Evolutionary conservation across 306 rosid genomes (phyloP).

Genomic region (Rosa persica): DNA sequence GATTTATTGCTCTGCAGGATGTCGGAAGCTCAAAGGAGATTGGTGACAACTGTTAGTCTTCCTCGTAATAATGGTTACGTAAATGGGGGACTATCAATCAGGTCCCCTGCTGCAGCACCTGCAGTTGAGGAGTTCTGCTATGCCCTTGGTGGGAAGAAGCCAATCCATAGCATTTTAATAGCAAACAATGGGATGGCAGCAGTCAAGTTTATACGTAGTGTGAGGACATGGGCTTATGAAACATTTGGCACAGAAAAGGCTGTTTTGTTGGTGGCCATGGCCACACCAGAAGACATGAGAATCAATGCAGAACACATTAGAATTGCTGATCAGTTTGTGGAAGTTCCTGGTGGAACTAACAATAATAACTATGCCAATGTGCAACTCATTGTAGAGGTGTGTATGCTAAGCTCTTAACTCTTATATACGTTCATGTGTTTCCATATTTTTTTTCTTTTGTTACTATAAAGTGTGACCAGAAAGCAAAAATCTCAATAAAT

Average conservation of each 20-base stretch:
- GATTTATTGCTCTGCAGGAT: conserved; percentile 39
- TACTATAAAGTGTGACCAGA: background rate
- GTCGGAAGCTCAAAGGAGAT: conserved; percentile 52
- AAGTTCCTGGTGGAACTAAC: conserved; percentile 99
- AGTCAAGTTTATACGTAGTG: conserved; percentile 93
- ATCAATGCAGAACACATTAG: conserved; percentile 99
- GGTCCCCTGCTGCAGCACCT: conserved; percentile 65
- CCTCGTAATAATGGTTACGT: conserved; percentile 58
- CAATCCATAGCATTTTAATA: conserved; percentile 91
- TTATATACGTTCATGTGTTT: background rate
- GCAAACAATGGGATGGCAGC: conserved; percentile 99
- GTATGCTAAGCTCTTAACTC: conserved; percentile 27
- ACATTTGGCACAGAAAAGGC: conserved; percentile 95
- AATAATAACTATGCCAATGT: conserved; percentile 99
- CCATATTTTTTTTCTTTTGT: background rate
- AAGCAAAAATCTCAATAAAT: background rate
- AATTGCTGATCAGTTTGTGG: conserved; percentile 98
- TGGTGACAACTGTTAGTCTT: conserved; percentile 36
- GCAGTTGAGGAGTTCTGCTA: conserved; percentile 74
- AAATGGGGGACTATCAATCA: conserved; percentile 54
- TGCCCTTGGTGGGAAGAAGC: conserved; percentile 88
- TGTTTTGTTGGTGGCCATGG: conserved; percentile 97
- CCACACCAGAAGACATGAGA: conserved; percentile 99
- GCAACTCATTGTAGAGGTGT: conserved; percentile 94
- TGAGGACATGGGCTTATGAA: conserved; percentile 96